Base-by-base conservation (phyloP, 129 eudicot genomes). In the Flaveria sonorensis region DNA sequence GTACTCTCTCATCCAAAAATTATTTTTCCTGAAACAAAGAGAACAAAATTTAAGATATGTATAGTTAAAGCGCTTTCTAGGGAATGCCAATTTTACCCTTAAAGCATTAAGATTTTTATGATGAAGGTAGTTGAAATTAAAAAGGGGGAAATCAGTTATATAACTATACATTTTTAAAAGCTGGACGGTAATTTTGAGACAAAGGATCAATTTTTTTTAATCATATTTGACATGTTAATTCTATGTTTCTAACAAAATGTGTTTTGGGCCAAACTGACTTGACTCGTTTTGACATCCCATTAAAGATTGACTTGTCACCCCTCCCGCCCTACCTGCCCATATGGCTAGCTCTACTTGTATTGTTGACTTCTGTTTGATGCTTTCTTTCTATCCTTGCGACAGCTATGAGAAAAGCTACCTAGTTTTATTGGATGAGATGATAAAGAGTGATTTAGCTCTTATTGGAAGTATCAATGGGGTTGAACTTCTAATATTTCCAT, bases 401-500 rank as follows among this genome's bases (percentile, higher is more conserved):
- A 94, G 99, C 77, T 94, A 87, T 60, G 88, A 89, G 85, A 91
- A 82, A 76, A 89, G 88, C 83, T 94, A 94, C 86, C 91, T 87
- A 68, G 71, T 83, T 70, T 66, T 91, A 74, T 48, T 94, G 88
- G 96, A 94, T 68, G 85, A 81, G 23, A 87, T 94, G 99, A 91
- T 89, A 74, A 94, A 77, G 83, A 84, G 84, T 80, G 99, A 94
- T 71, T 85, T 91, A 61, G 99, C 99, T 81, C 97, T 94, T 52
- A 89, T 75, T 76, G 99, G 90, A 77, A 89, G 81, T 80, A 57
- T 91, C n/a, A 77, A 85, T 80, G 99, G 96, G 47, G 86, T 89
- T 61, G 99, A 94, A 73, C 97, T 94, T 77, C 78, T 94, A 72
- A 89, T 94, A 86, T 91, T 91, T 80, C 96, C 97, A 56, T 94